Evolutionary conservation across 306 rosid species (phyloP).

Genomic region (Vigna reflexopilosa): DNA sequence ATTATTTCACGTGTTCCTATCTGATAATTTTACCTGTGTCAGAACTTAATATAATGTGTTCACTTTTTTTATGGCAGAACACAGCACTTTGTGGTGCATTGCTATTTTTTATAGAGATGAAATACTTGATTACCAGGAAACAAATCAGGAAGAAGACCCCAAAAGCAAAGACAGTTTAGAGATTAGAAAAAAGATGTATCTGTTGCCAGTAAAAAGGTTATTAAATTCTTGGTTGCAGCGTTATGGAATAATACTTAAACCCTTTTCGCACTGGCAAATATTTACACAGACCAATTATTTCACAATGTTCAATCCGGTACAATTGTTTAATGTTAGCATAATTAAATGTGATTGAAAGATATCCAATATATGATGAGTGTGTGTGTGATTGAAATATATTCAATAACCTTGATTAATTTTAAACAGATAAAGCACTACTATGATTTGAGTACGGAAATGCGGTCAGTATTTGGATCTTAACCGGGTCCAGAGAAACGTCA

Average conservation of each 20-base stretch:
- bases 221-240: conserved; percentile 38
- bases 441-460: not conserved
- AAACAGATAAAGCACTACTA: not conserved
- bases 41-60: conserved; percentile 32
- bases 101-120: conserved; percentile 84
- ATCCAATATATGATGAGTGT: no score
- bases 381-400: no score
- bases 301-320: conserved; percentile 17
- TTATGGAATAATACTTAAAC: conserved; percentile 37
- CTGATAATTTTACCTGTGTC: not conserved
- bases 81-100: conserved; percentile 81
- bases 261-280: not conserved
- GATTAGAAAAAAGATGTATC: conserved; percentile 39
- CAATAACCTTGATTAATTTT: not conserved
- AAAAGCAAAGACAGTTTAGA: conserved; percentile 70
- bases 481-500: not conserved
- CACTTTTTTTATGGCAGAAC: conserved; percentile 53
- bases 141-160: conserved; percentile 74
- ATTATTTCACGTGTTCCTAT: not conserved
- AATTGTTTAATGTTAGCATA: not conserved
- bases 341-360: not conserved
- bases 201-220: conserved; percentile 29
- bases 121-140: conserved; percentile 70
- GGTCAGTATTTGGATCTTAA: not conserved
- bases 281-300: not conserved